These are phyloP conservation scores for Xerocomellus dryophilus DNA, from an alignment of 768 basidiomycete genomes.

Conservation along the genomic window DNA sequence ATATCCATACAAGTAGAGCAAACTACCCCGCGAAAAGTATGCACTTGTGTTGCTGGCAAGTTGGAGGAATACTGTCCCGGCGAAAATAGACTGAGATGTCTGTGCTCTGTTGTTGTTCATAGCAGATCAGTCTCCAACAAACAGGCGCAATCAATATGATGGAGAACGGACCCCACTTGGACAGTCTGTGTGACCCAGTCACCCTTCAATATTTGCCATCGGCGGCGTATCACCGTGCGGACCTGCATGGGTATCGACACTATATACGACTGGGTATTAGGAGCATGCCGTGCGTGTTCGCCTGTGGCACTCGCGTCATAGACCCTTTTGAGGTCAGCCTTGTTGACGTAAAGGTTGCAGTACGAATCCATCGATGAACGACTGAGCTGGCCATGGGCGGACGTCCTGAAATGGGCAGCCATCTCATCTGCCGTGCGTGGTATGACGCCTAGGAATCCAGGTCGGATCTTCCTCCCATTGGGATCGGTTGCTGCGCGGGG, in stretches of 20 bases:
- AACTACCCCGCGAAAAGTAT: slow-evolving; percentile 57
- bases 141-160: not conserved
- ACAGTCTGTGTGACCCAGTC: too few species aligned
- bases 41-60: slow-evolving; percentile 32
- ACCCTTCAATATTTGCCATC: too few species aligned
- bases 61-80: slow-evolving; percentile 42
- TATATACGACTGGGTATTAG: slow-evolving; percentile 42
- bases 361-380: slow-evolving; percentile 47
- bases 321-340: slow-evolving; percentile 38
- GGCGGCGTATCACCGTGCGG: slow-evolving; percentile 40
- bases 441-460: slow-evolving; percentile 36
- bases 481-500: slow-evolving; percentile 50
- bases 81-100: slow-evolving; percentile 33
- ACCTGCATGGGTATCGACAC: slow-evolving; percentile 46
- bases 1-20: slow-evolving; percentile 55
- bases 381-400: slow-evolving; percentile 41
- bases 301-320: slow-evolving; percentile 48
- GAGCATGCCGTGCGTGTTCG: slow-evolving; percentile 49
- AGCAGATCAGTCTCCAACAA: not conserved
- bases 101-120: slow-evolving; percentile 34
- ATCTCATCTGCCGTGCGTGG: slow-evolving; percentile 61
- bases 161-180: too few species aligned
- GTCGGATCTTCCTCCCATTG: slow-evolving; percentile 49
- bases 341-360: slow-evolving; percentile 41
- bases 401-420: slow-evolving; percentile 44